These are phyloP conservation scores for Domatiomyces globalis DNA, from an alignment of 2,329 filamentous ascomycete genomes.

Conservation along the genomic window DNA sequence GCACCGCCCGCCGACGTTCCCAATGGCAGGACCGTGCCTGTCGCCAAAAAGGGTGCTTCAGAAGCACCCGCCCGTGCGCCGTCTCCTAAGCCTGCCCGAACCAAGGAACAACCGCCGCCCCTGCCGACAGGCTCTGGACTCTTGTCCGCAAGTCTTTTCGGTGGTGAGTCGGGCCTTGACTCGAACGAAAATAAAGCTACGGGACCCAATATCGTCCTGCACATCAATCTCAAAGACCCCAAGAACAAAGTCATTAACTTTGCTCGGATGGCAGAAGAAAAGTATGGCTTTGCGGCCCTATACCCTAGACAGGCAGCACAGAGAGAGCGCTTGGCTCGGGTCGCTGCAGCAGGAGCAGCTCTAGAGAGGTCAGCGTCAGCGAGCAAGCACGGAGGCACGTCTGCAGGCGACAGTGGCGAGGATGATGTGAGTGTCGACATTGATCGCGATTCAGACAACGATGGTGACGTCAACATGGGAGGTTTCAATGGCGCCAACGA, in stretches of 20 bases:
- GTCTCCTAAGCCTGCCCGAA: slow-evolving; percentile 42
- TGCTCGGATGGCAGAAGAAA: slow-evolving; percentile 80
- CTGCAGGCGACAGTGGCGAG: slow-evolving; percentile 37
- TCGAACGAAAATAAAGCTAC: slow-evolving; percentile 28
- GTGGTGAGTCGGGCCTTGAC: slow-evolving; percentile 33
- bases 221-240: slow-evolving; percentile 65
- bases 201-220: slow-evolving; percentile 67
- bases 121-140: slow-evolving; percentile 50
- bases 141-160: slow-evolving; percentile 47
- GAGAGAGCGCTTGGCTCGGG: slow-evolving; percentile 70
- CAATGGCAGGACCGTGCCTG: slow-evolving; percentile 23
- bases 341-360: slow-evolving; percentile 75
- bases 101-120: slow-evolving; percentile 44
- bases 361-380: slow-evolving; percentile 45
- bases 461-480: slow-evolving; percentile 31
- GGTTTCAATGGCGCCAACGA: slow-evolving; percentile 35
- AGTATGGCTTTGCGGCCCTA: slow-evolving; percentile 85
- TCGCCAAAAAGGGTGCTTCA: slow-evolving; percentile 31
- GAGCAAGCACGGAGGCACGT: slow-evolving; percentile 52
- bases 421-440: slow-evolving; percentile 85
- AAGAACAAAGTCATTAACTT: slow-evolving; percentile 92
- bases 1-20: slow-evolving; percentile 14
- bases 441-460: slow-evolving; percentile 49
- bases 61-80: slow-evolving; percentile 38
- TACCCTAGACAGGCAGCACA: slow-evolving; percentile 84